Conservation (phyloP, 2,329 filamentous ascomycete genomes). For the Colletotrichum melonis region DNA sequence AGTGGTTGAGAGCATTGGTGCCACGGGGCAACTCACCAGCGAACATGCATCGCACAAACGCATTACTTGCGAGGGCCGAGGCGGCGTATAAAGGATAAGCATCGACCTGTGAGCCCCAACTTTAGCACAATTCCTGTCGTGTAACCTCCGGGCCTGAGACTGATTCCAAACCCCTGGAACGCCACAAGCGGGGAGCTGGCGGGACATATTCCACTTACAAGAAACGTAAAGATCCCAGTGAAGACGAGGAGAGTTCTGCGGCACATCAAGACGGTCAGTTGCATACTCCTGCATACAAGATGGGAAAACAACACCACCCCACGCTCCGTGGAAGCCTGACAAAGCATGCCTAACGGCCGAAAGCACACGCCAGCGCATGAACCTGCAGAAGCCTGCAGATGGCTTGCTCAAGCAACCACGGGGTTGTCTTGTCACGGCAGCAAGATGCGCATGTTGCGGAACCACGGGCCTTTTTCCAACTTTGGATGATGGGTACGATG, state of each 20-base stretch:
- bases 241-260: conserved; percentile 80
- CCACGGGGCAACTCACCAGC: conserved; percentile 61
- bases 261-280: conserved; percentile 44
- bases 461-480: conserved; percentile 32
- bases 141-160: conserved; percentile 22
- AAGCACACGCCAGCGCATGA: conserved; percentile 16
- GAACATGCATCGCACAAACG: conserved; percentile 81
- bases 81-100: conserved; percentile 82
- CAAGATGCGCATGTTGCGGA: conserved; percentile 21
- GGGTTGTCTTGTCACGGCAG: conserved; percentile 22
- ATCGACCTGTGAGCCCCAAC: conserved; percentile 65
- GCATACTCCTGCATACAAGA: conserved; percentile 40
- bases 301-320: conserved; percentile 42
- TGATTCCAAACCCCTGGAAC: conserved; percentile 35
- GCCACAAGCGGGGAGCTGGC: conserved; percentile 10
- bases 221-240: conserved; percentile 87
- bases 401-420: conserved; percentile 14
- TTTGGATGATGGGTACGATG: conserved; percentile 31
- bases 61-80: conserved; percentile 84
- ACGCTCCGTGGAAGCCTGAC: conserved; percentile 38
- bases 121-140: conserved; percentile 27
- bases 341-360: conserved; percentile 46
- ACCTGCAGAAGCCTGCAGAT: conserved; percentile 23
- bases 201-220: conserved; percentile 64
- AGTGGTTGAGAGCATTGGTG: conserved; percentile 34